Evolutionary conservation across 139 green algal genomes (phyloP).

Genomic region (Volvox africanus): DNA sequence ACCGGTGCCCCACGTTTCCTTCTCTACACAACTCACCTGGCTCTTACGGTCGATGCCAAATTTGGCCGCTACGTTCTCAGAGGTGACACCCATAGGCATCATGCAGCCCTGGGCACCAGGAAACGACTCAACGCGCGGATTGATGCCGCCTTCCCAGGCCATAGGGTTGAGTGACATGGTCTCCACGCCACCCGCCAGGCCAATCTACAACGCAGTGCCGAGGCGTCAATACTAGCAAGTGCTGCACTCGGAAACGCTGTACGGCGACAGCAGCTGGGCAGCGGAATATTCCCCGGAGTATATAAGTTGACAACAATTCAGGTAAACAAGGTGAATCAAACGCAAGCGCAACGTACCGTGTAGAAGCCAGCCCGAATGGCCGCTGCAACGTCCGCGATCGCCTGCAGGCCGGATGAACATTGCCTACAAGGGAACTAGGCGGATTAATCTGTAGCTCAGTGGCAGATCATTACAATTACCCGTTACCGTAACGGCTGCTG

Average conservation of each 20-base stretch:
- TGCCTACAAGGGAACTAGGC: constrained; percentile 59
- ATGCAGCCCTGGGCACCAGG: constrained; percentile 90
- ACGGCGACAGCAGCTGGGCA: too few relatives aligned
- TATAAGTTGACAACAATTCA: too few relatives aligned
- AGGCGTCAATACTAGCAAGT: too few relatives aligned
- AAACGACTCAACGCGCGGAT: constrained; percentile 80
- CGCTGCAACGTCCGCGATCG: constrained; percentile 94
- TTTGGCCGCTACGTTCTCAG: constrained; percentile 96
- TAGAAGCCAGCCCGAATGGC: constrained; percentile 98
- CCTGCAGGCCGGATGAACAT: constrained; percentile 95
- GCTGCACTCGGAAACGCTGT: too few relatives aligned
- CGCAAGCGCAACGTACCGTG: constrained; percentile 69
- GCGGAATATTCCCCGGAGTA: too few relatives aligned
- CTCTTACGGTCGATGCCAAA: constrained; percentile 80
- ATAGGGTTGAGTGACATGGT: constrained; percentile 97
- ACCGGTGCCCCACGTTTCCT: neutral
- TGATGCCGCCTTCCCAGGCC: constrained; percentile 96
- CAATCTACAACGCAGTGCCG: constrained; percentile 21
- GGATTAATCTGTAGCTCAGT: too few relatives aligned
- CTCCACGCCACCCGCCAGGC: constrained; percentile 82
- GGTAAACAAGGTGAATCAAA: too few relatives aligned
- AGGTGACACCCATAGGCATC: constrained; percentile 98
- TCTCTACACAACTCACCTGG: constrained; percentile 20
- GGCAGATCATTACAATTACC: too few relatives aligned
- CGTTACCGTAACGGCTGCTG: too few relatives aligned